Conservation (phyloP, 495 filamentous ascomycete species). For the Cudoniella acicularis region DNA sequence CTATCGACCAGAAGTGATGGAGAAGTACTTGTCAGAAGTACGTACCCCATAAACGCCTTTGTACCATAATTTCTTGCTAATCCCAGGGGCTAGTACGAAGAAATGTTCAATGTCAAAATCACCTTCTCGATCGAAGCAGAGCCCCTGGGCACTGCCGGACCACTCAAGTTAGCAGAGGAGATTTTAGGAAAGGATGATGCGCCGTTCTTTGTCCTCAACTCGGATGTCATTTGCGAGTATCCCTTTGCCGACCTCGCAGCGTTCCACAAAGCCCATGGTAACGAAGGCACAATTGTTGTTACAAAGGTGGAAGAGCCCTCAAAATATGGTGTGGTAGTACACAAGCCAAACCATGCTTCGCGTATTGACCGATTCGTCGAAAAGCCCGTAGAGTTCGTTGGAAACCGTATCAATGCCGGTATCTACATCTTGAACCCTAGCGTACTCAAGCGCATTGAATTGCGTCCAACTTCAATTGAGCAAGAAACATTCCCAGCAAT, state of each 20-base stretch:
- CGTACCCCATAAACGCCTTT: conserved; percentile 19
- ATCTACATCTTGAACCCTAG: conserved; percentile 98
- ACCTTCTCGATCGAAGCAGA: conserved; percentile 96
- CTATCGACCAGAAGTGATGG: conserved; percentile 97
- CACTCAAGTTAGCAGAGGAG: conserved; percentile 92
- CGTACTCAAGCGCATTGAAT: conserved; percentile 86
- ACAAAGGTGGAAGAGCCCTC: conserved; percentile 99
- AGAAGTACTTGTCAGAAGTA: conserved; percentile 53
- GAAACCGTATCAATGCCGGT: conserved; percentile 98
- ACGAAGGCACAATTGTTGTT: conserved; percentile 97
- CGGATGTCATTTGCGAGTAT: conserved; percentile 97
- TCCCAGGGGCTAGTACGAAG: conserved; percentile 64
- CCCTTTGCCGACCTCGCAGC: conserved; percentile 85
- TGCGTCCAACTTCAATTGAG: conserved; percentile 98
- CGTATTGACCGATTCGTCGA: conserved; percentile 99
- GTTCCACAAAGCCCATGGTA: conserved; percentile 87
- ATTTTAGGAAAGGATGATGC: conserved; percentile 88
- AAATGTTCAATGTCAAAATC: conserved; percentile 87
- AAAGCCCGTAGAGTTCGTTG: conserved; percentile 98
- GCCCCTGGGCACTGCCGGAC: conserved; percentile 92
- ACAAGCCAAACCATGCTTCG: conserved; percentile 89
- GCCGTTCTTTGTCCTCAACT: conserved; percentile 99
- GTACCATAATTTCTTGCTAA: conserved; percentile 11
- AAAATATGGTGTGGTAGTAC: conserved; percentile 98
- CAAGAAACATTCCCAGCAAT: conserved; percentile 99